Conservation (phyloP, 176 grass and related monocot species). For the Stipa capillata region DNA sequence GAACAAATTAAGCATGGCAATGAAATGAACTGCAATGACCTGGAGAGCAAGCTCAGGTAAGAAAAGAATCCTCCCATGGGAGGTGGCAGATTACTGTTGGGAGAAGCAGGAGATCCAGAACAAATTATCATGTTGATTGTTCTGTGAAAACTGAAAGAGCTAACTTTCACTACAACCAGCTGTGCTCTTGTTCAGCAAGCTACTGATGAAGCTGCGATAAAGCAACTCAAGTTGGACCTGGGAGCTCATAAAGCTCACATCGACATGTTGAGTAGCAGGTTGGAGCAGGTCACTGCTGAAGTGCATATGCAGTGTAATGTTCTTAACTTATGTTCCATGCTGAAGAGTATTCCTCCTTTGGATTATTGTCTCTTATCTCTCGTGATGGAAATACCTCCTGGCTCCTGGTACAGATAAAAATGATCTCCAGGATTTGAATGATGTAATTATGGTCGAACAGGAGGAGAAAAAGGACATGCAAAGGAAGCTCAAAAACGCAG, state of each 20-base stretch:
- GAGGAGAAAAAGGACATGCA: slow-evolving; percentile 67
- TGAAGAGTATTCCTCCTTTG: not conserved
- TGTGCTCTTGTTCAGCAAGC: slow-evolving; percentile 51
- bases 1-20: slow-evolving; percentile 48
- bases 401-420: slow-evolving; percentile 47
- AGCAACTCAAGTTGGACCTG: slow-evolving; percentile 57
- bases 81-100: not conserved
- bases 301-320: slow-evolving; percentile 57
- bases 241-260: slow-evolving; percentile 53
- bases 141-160: not conserved
- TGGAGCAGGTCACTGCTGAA: slow-evolving; percentile 51
- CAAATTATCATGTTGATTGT: not conserved
- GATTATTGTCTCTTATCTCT: not conserved
- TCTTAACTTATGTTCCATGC: not conserved
- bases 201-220: slow-evolving; percentile 44
- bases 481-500: slow-evolving; percentile 59
- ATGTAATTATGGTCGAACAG: slow-evolving; percentile 65
- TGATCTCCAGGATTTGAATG: slow-evolving; percentile 63
- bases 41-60: slow-evolving; percentile 70
- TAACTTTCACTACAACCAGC: slow-evolving; percentile 45
- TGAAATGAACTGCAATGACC: slow-evolving; percentile 40
- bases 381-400: not conserved
- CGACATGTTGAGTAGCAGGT: slow-evolving; percentile 39
- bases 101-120: not conserved
- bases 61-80: not conserved